phyloP scores from a whole-genome alignment of 129 eudicot species.

The Lactuca saligna region DNA sequence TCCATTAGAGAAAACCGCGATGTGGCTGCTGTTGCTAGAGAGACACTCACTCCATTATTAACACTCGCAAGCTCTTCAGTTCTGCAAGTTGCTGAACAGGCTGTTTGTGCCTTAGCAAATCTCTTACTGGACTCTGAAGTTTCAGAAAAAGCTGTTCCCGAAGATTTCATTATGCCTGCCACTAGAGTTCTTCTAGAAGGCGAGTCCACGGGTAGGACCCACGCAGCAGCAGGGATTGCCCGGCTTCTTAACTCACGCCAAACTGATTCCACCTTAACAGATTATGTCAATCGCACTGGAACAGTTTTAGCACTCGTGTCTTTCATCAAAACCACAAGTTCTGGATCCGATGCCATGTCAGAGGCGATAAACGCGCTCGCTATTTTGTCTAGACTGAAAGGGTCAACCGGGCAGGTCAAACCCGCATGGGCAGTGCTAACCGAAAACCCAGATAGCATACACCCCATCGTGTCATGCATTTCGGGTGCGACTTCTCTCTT shows the following conservation, averaged over 20 bases:
- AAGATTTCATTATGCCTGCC: constrained; percentile 81
- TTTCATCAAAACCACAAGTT: constrained; percentile 58
- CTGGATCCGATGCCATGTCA: constrained; percentile 62
- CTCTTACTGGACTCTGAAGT: constrained; percentile 77
- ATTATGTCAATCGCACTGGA: constrained; percentile 71
- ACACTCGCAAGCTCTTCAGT: constrained; percentile 70
- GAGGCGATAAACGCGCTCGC: constrained; percentile 91
- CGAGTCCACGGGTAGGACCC: constrained; percentile 64
- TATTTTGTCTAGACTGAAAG: constrained; percentile 68
- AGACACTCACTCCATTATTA: constrained; percentile 57
- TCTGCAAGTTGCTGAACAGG: constrained; percentile 84
- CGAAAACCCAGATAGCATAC: constrained; percentile 73
- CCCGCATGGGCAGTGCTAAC: constrained; percentile 91
- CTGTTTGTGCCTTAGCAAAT: constrained; percentile 86
- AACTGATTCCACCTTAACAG: constrained; percentile 63
- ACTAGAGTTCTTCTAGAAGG: constrained; percentile 87
- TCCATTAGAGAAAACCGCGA: constrained; percentile 85
- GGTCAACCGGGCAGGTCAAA: constrained; percentile 55
- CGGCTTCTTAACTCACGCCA: constrained; percentile 71
- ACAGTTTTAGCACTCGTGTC: constrained; percentile 88
- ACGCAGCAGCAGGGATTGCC: constrained; percentile 91
- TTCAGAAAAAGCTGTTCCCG: constrained; percentile 64
- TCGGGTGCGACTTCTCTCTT: constrained; percentile 59
- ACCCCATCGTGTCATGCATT: constrained; percentile 80
- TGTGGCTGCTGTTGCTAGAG: constrained; percentile 79